A percentile compares a stretch with the other conserved stretches of the same genome.
Conservation (phyloP, 768 basidiomycete species). For the Pleurotus cornucopiae region DNA sequence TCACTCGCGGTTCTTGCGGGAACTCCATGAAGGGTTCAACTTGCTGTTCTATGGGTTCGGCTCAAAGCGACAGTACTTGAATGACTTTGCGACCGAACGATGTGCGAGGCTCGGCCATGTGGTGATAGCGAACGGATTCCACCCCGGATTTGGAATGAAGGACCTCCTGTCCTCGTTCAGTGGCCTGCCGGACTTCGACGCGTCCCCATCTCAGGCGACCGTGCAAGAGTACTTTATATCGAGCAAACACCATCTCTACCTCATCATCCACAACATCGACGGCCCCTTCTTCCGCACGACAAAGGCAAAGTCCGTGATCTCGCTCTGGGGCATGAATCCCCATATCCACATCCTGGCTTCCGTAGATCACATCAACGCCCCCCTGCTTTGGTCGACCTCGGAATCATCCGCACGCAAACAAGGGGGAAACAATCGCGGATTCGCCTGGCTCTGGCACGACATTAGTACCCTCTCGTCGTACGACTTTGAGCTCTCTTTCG, state of each 20-base stretch:
- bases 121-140: conserved; percentile 75
- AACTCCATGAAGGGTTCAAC: conserved; percentile 83
- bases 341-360: conserved; percentile 82
- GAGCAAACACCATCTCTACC: conserved; percentile 50
- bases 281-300: conserved; percentile 60
- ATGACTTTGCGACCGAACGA: conserved; percentile 60
- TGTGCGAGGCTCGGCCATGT: conserved; percentile 65
- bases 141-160: conserved; percentile 61
- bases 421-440: conserved; percentile 39
- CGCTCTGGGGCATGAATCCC: conserved; percentile 67
- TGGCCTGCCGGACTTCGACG: conserved; percentile 36
- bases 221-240: conserved; percentile 61
- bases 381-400: conserved; percentile 78
- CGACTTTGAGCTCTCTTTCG: conserved; percentile 68
- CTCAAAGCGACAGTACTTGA: conserved; percentile 75
- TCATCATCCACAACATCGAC: conserved; percentile 91
- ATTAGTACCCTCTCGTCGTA: conserved; percentile 82
- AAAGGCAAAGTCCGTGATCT: conserved; percentile 63
- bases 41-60: conserved; percentile 87
- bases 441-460: conserved; percentile 86
- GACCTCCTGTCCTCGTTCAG: conserved; percentile 66
- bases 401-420: conserved; percentile 56
- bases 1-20: conserved; percentile 60
- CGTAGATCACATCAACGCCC: conserved; percentile 81
- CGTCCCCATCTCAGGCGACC: conserved; percentile 29